Base-by-base conservation (phyloP, 306 rosid genomes). In the Pachyrhizus erosus region DNA sequence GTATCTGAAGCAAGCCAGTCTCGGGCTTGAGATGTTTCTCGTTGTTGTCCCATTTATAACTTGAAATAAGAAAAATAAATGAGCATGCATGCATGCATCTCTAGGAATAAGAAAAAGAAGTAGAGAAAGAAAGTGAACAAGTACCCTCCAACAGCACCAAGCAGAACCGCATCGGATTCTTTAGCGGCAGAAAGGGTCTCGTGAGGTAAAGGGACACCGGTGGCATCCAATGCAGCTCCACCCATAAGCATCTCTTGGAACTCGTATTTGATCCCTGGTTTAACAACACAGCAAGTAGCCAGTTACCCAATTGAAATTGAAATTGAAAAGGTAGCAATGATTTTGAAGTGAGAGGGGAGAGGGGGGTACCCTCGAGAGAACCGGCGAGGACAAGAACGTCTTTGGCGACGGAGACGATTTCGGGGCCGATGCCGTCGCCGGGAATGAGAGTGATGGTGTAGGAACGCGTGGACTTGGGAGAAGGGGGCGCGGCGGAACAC, bases 401-500 rank as follows among this genome's bases (percentile, higher is more conserved):
- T 79, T 87, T 91, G 17, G 99, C 97, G 73, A 95, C 93, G 37
- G 97, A 83, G 73, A 91, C 84, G 23, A 95, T 94, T 77, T 95
- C 99, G 0, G 98, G 98, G 40, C 98, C 99, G 84, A 96, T 91
- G 57, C 98, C 99, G 64, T 96, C 98, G 46, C 99, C 98, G 9
- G 97, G 98, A 68, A 93, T 97, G 33, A 92, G 82, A 74, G 99
- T 91, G 86, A 96, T 84, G 29, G 80, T 27, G 88, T 91, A 93
- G 23, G 90, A 89, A 23, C 92, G 88, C 29, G 93, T 64, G 26
- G n/a, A n/a, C n/a, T n/a, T n/a, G n/a, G n/a, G n/a, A n/a, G 93
- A 39, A 62, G 89, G 33, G 13, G 91, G 78, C 11, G 92, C 84
- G 57, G 91, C 88, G 73, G 70, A 85, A 76, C 95, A 94, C 14